Base-by-base conservation (phyloP, 2,329 filamentous ascomycete species). In the Aspergillus glaucus region DNA sequence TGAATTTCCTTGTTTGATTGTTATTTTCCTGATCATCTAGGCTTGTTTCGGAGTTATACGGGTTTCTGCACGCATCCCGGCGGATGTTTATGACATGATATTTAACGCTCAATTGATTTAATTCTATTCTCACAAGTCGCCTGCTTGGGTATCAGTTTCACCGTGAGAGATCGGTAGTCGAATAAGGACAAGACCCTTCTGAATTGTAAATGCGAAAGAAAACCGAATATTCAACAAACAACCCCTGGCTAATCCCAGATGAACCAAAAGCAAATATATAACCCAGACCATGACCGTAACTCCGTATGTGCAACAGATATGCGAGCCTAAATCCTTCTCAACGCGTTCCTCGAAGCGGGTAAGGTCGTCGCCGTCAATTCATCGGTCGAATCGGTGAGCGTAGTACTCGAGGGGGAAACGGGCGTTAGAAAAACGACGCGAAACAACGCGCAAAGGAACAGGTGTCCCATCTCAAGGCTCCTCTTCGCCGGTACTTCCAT, bases 401-500 rank as follows among this genome's bases (percentile, higher is more conserved):
- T 30, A 30, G 4, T 30, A 21, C 21, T 30, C 26, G 26, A 30
- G 10, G 26, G 26, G 26, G 12, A 12, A 30, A 4, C 26, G 26
- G 10, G 10, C 26, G 10, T 30, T 12, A 4, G 12, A 30, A 30
- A 7, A 21, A 15, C 15, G 15, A 15, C 15, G 15, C 15, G 3
- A 21, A 22, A 22, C 22, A 22, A 22, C 6, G 22, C 22, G 22
- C 22, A 22, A 21, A 22, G 22, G 22, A 22, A 30, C 26, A 30
- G 26, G 10, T 12, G 26, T 30, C 9, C 26, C 10, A 30, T 12
- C 14, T 37, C 36, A 70, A 43, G 59, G 51, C 44, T 74, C 72
- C 50, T 75, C 73, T 50, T 76, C 73, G 40, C 67, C 62, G 15
- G 67, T 70, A 49, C 69, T 75, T 47, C 74, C 74, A 55, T 76